Percentiles rank a stretch among this genome's conserved stretches.
Evolutionary conservation across 2,329 filamentous ascomycete genomes (phyloP).

Genomic region (Neospermospora avenae): DNA sequence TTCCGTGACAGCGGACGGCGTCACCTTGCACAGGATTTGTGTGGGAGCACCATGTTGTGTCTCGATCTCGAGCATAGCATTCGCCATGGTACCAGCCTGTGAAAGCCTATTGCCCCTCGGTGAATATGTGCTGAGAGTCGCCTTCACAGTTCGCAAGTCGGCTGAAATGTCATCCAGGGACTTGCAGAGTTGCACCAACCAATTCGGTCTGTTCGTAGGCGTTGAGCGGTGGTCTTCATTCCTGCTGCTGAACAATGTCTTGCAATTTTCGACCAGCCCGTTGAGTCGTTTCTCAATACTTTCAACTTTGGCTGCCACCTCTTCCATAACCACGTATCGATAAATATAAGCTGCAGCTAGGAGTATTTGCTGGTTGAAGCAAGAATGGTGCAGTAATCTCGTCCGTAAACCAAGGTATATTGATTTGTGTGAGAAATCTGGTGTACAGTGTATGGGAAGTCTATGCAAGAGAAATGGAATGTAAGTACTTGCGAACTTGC

Average conservation of each 20-base stretch:
- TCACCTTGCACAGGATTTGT: background rate
- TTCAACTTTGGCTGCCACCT: slow-evolving; percentile 6
- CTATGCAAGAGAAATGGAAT: background rate
- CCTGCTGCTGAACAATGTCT: slow-evolving; percentile 1
- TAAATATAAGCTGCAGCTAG: background rate
- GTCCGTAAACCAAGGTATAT: background rate
- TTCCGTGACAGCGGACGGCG: background rate
- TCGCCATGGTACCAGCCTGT: background rate
- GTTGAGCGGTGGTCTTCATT: background rate
- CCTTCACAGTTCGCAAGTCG: slow-evolving; percentile 7
- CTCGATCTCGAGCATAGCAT: slow-evolving; percentile 1
- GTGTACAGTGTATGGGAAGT: background rate
- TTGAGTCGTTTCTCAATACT: slow-evolving; percentile 5
- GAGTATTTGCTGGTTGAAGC: background rate
- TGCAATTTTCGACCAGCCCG: slow-evolving; percentile 6
- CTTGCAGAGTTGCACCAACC: slow-evolving; percentile 4
- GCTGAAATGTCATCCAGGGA: slow-evolving; percentile 8
- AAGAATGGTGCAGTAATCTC: background rate
- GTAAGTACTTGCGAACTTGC: background rate
- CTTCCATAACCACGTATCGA: background rate
- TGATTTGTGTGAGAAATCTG: background rate
- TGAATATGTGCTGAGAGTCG: slow-evolving; percentile 1
- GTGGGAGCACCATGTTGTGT: background rate
- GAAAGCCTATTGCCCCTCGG: background rate
- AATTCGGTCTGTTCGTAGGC: background rate